These are phyloP conservation scores for Saccharomycopsis malanga DNA, from an alignment of 805 yeast genomes.

Conservation along the genomic window DNA sequence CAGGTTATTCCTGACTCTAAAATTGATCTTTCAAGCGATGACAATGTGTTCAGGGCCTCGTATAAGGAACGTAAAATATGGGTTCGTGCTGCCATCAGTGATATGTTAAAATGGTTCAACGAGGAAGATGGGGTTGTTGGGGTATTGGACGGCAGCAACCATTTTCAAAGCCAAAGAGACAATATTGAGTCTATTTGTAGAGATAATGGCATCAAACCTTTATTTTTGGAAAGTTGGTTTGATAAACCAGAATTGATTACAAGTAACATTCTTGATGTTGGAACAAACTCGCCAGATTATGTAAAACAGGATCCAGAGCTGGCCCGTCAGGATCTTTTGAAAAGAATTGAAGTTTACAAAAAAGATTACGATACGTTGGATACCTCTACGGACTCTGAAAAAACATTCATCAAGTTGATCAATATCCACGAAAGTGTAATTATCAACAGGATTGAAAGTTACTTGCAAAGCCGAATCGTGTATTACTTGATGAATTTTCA, in stretches of 20 bases:
- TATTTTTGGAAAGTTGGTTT: conserved; percentile 90
- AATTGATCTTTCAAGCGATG: conserved; percentile 69
- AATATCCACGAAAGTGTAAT: conserved; percentile 86
- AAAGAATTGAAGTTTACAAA: conserved; percentile 69
- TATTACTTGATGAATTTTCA: conserved; percentile 95
- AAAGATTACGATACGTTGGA: conserved; percentile 71
- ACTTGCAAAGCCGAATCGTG: conserved; percentile 85
- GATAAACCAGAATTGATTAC: conserved; percentile 71
- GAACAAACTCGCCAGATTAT: conserved; percentile 82
- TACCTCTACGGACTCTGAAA: conserved; percentile 45
- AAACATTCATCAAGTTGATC: conserved; percentile 81
- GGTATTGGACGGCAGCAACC: conserved; percentile 88
- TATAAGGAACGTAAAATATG: conserved; percentile 3
- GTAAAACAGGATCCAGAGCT: conserved; percentile 56
- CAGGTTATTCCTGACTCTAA: conserved; percentile 51
- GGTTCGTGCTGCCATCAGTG: conserved; percentile 61
- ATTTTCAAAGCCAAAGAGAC: conserved; percentile 65
- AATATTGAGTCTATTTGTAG: conserved; percentile 56
- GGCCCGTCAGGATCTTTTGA: conserved; percentile 65
- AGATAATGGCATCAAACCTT: conserved; percentile 69
- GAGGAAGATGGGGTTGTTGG: conserved; percentile 84
- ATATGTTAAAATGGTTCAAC: conserved; percentile 81
- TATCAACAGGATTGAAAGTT: conserved; percentile 79
- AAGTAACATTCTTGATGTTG: conserved; percentile 79
- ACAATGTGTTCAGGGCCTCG: conserved; percentile 58